Percentiles rank a stretch among this genome's conserved stretches.
phyloP scores from a whole-genome alignment of 2,329 filamentous ascomycete genomes.

The Alternaria tenuissima region DNA sequence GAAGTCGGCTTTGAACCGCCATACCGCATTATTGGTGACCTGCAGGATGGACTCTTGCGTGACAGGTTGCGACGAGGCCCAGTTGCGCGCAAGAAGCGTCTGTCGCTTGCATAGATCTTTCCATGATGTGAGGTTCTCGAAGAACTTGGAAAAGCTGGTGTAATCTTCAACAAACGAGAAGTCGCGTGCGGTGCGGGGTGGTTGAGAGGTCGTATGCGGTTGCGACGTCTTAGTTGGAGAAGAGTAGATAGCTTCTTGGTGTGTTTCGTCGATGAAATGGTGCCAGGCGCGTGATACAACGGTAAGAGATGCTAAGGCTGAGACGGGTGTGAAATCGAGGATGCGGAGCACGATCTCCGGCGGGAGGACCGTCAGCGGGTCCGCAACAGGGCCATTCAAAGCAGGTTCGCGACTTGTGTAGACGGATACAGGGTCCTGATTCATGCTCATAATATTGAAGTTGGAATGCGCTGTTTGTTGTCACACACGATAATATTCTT shows the following conservation, averaged over 20 bases:
- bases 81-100: constrained; percentile 8
- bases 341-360: constrained; percentile 18
- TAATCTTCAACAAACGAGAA: constrained; percentile 4
- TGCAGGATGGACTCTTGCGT: constrained; percentile 13
- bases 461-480: neutral
- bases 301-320: constrained; percentile 8
- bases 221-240: constrained; percentile 9
- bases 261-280: constrained; percentile 14
- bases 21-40: constrained; percentile 10
- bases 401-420: neutral
- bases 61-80: constrained; percentile 2
- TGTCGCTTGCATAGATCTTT: constrained; percentile 12
- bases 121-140: constrained; percentile 12
- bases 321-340: constrained; percentile 15
- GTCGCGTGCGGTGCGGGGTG: constrained; percentile 4
- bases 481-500: neutral
- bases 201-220: neutral
- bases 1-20: constrained; percentile 16
- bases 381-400: neutral
- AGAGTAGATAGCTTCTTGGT: constrained; percentile 13
- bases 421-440: neutral
- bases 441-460: neutral
- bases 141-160: constrained; percentile 16
- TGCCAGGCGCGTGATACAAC: constrained; percentile 13
- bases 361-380: constrained; percentile 14